Base-by-base conservation (phyloP, 1,284 basidiomycete species). In the Inonotus obliquus region DNA sequence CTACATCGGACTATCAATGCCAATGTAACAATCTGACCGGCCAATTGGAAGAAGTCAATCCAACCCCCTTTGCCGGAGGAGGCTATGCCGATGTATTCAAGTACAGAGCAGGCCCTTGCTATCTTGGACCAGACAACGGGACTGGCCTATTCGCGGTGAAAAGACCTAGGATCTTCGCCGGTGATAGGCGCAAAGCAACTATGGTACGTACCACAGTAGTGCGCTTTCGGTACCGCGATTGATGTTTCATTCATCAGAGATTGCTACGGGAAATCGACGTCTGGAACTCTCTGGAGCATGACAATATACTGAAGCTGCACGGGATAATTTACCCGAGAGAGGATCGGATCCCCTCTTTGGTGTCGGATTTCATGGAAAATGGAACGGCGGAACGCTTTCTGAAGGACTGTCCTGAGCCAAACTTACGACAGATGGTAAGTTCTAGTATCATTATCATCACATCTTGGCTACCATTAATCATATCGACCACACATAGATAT, bases 261-360 rank as follows among this genome's bases (percentile, higher is more conserved):
- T 25, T 60, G n/a, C 19, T 11, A 6, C 41, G 49, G 32, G 62
- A 60, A 48, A 47, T 63, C 3, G 47, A 29, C 19, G 11, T 39
- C 39, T 63, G 62, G 62, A 14, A 13, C 35, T 38, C 29, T 5
- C 25, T 63, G 6, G 17, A 51, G 1, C 59, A 60, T 32, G 23
- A 48, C 29, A 60, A 63, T 49, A 32, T 63, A 10, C 35, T 60
- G 13, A 63, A 63, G 39, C 39, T 60, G 29, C 19, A 51, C 17
- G 62, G 62, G n/a, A 23, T 60, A n/a, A 29, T 45, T 9, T 38
- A 32, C n/a, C 9, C 45, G 29, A 27, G 51, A 17, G 25, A 44
- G 13, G 29, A 52, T 11, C 37, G 21, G 11, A 25, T 64, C 53
- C 54, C 57, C 11, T 59, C 19, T 52, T 48, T 63, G 25, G 61